Base-by-base conservation (phyloP, 2,329 filamentous ascomycete species). In the Ploettnerulaceae sp. region DNA sequence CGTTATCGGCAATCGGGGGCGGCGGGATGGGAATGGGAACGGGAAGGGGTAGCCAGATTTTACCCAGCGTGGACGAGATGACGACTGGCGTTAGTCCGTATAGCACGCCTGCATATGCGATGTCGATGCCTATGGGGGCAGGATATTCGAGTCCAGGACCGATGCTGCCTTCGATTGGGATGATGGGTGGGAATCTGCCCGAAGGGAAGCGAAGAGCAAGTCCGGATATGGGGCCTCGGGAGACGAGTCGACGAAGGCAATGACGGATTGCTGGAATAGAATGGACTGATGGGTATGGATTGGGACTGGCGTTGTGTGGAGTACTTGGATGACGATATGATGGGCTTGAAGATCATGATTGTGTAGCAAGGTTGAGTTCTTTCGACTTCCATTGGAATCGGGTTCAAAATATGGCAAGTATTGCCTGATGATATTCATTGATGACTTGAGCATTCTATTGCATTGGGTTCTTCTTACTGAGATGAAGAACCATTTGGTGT, bases 31-130 rank as follows among this genome's bases (percentile, higher is more conserved):
- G 48, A 8, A 56, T 57, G 51, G 59, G 51, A 4, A 53, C 48
- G 42, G 53, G 57, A 39, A 51, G 57, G 39, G 58, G 57, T 5
- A 47, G 48, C 3, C 55, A 55, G 41, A 67, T 75, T 51, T 66
- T 84, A n/a, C 80, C 80, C 1, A 73, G 78, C 40, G 70, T 84
- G 12, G 74, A 76, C 26, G 79, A 84, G 60, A 70, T 84, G 56
- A 83, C 80, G 2, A 82, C 79, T 0, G 79, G 80, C 9, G 69
- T 81, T 24, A 79, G 74, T 53, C 76, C 77, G 0, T 82, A 82
- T 60, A 75, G 68, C 53, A 75, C 75, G n/a, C 74, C 75, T 29
- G 73, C 75, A 1, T 78, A 77, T 58, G 71, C 73, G 6, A 62
- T 70, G 41, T 59, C 59, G 28, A 55, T 57, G 56, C 53, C 57